phyloP scores from a whole-genome alignment of 495 filamentous ascomycete species.

The Tricharina praecox region DNA sequence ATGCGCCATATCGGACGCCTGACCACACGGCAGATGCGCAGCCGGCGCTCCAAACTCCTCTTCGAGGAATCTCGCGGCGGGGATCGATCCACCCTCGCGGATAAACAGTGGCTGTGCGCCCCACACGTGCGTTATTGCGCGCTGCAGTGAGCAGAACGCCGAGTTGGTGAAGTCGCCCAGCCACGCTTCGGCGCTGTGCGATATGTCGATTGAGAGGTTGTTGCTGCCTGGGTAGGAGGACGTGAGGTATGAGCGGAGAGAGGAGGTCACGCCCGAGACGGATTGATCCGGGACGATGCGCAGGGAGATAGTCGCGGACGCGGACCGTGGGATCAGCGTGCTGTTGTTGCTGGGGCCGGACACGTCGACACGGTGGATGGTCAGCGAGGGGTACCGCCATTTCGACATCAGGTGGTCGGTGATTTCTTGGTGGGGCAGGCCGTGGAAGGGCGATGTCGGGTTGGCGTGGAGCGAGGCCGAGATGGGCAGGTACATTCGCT shows the following conservation, averaged over 20 bases:
- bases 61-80: conserved; percentile 81
- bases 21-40: conserved; percentile 84
- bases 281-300: conserved; percentile 88
- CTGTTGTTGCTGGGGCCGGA: conserved; percentile 65
- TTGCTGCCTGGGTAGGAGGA: conserved; percentile 57
- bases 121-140: conserved; percentile 77
- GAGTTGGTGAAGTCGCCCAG: conserved; percentile 80
- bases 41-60: conserved; percentile 87
- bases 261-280: conserved; percentile 50
- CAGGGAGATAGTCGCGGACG: conserved; percentile 70
- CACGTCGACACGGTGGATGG: conserved; percentile 81
- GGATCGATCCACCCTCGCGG: conserved; percentile 86
- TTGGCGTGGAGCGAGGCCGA: conserved; percentile 32
- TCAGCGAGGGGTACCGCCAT: conserved; percentile 92
- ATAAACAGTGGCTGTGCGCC: conserved; percentile 66
- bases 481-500: conserved; percentile 69
- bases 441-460: neutral
- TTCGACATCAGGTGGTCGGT: conserved; percentile 54
- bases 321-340: conserved; percentile 72
- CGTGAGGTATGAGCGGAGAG: conserved; percentile 47
- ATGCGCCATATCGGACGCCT: conserved; percentile 87
- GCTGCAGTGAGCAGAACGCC: conserved; percentile 75
- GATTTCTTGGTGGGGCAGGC: conserved; percentile 5
- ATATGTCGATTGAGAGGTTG: conserved; percentile 61
- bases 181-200: conserved; percentile 91